Base-by-base conservation (phyloP, 441 rosid species). In the Gossypium trilobum region DNA sequence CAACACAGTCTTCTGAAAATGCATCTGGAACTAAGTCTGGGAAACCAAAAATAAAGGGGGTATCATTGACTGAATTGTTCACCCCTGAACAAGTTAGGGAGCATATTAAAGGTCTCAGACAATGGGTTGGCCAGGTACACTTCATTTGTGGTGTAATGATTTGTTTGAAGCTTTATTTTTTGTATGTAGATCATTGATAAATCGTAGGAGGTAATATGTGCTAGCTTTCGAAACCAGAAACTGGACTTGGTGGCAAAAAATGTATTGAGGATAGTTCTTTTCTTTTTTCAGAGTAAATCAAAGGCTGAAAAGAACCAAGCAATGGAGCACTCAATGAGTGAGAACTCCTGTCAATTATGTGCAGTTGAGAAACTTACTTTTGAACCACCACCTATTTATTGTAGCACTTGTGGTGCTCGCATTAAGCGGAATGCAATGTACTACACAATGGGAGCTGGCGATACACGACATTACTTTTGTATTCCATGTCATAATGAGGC, bases 301-400 rank as follows among this genome's bases (percentile, higher is more conserved):
- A 95, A 95, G 87, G 99, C 87, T n/a, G 99, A 93, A 78, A 95
- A 89, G 84, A 93, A 95, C 85, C 97, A 93, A 81, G 98, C 98
- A 68, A 90, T 95, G 98, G 99, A 91, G 87, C 93, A 86, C 76
- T 71, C 89, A 22, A 93, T 95, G 99, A 95, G 97, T 85, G 99
- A 95, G 83, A 95, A 95, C 80, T 95, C 97, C 63, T 95, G 99
- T 83, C 98, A 95, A 80, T 78, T 95, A 76, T 95, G 99, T 88
- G 98, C 98, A 23, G 99, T 93, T 77, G 99, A 95, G 87, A 91
- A 91, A 89, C 99, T 95, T 78, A 91, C 98, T 78, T 95, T 95
- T 86, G 99, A 95, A 80, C 99, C 99, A 39, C 98, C 99, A 29
- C 99, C 99, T 67, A 89, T 93, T 66, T 95, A 95, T 75, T 95